Evolutionary conservation across 345 rosid genomes (phyloP).

Genomic region (Linum tenue): DNA sequence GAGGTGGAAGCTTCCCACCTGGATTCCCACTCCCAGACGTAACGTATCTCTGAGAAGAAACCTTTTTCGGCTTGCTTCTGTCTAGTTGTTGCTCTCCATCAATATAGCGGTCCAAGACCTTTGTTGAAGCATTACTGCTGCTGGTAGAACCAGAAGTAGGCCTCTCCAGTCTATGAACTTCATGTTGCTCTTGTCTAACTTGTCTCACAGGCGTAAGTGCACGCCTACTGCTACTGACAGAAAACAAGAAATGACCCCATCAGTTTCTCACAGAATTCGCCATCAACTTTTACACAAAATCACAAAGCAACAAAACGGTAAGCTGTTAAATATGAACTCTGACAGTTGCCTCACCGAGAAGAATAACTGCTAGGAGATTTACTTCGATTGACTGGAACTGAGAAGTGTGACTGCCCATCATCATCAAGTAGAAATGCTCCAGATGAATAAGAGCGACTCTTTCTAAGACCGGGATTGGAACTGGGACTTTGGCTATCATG

Average conservation of each 20-base stretch:
- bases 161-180: slow-evolving; percentile 26
- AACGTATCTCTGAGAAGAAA: slow-evolving; percentile 32
- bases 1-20: slow-evolving; percentile 55
- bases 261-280: not conserved
- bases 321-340: slow-evolving; percentile 2
- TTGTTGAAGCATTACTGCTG: slow-evolving; percentile 64
- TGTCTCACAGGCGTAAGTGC: slow-evolving; percentile 47
- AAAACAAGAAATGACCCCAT: slow-evolving; percentile 11
- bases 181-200: slow-evolving; percentile 40
- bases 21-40: slow-evolving; percentile 26
- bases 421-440: slow-evolving; percentile 47
- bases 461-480: slow-evolving; percentile 42
- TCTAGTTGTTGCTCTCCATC: slow-evolving; percentile 85
- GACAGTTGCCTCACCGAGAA: slow-evolving; percentile 36
- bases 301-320: slow-evolving; percentile 4
- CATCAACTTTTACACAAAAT: not conserved
- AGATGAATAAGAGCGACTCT: slow-evolving; percentile 77
- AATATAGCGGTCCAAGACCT: slow-evolving; percentile 79
- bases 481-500: slow-evolving; percentile 35
- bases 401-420: slow-evolving; percentile 22
- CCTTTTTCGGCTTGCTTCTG: slow-evolving; percentile 38
- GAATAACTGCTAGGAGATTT: slow-evolving; percentile 39
- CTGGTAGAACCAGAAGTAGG: slow-evolving; percentile 34
- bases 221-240: slow-evolving; percentile 30
- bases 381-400: slow-evolving; percentile 30